Evolutionary conservation across 2,329 filamentous ascomycete genomes (phyloP), one percentile per base, ranked within the genome.

Genomic region (Cadophora gregata): DNA sequence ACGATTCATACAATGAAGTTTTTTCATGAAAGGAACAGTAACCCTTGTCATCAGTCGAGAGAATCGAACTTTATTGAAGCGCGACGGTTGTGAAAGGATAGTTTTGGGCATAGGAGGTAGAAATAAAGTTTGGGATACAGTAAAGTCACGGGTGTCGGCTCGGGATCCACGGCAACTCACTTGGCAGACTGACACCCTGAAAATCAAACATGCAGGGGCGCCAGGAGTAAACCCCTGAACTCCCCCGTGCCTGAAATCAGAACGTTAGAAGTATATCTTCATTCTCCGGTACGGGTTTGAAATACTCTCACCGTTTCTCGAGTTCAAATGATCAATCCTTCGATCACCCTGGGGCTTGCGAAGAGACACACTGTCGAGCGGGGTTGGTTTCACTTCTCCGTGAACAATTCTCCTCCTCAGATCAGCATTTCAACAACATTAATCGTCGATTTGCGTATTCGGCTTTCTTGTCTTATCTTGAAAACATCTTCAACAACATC

Each of bases 141-240:
- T 50, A n/a, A n/a, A n/a, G n/a, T 53, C 42, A 21, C 42, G 19
- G 42, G 4, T 47, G 50, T 29, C 48, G 48, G 48, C 4, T 27
- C 48, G 24, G 48, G 24, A 51, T 16, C n/a, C n/a, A n/a, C n/a
- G n/a, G n/a, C n/a, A n/a, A n/a, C n/a, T 48, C 45, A 27, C 25
- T 53, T 24, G 25, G 10, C 25, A 6, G 25, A 27, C 27, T 27
- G 48, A 51, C 10, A 24, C 29, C n/a, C 7, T 3, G 12, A 12
- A 36, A 4, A 58, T 38, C 33, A 58, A 58, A 58, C 55, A 38
- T 58, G n/a, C 33, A 42, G 21, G 55, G 33, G 31, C 4, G 29
- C 29, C 29, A 21, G 7, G 29, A 36, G 14, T 12, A 24, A 1
- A 19, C 29, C 33, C 33, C 50, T 29, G 9, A 29, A 14, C 27